Percentiles rank a stretch among this genome's conserved stretches.
Conservation (phyloP, 2,329 filamentous ascomycete genomes). For the Venturia aucupariae region DNA sequence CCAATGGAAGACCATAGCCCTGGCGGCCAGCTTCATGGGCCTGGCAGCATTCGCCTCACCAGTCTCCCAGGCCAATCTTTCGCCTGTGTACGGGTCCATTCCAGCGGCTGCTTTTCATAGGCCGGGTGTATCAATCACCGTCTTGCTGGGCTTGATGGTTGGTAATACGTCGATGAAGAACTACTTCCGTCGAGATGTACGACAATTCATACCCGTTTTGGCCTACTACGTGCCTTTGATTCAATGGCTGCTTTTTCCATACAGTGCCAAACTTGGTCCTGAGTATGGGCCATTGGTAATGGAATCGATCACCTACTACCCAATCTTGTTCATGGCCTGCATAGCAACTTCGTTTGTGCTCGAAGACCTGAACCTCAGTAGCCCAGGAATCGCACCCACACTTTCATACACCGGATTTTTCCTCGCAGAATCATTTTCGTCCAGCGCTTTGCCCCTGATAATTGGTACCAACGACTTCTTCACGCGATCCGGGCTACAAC, state of each 20-base stretch:
- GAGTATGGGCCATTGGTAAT: conserved; percentile 65
- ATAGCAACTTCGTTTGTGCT: conserved; percentile 42
- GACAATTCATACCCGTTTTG: conserved; percentile 56
- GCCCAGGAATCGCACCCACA: conserved; percentile 56
- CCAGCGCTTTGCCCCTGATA: conserved; percentile 34
- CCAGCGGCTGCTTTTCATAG: conserved; percentile 65
- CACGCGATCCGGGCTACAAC: conserved; percentile 63
- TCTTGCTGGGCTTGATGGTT: conserved; percentile 60
- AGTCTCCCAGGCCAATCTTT: conserved; percentile 65
- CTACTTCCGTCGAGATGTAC: conserved; percentile 40
- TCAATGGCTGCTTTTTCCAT: conserved; percentile 61
- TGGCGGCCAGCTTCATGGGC: conserved; percentile 36
- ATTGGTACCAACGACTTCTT: conserved; percentile 56
- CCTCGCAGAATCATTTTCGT: conserved; percentile 33
- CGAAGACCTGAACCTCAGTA: conserved; percentile 51
- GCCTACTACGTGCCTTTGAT: conserved; percentile 65
- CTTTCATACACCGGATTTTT: conserved; percentile 58
- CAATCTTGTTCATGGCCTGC: conserved; percentile 32
- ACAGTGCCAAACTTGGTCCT: conserved; percentile 58
- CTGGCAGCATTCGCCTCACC: conserved; percentile 57
- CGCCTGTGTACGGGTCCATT: conserved; percentile 82
- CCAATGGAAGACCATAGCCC: conserved; percentile 21
- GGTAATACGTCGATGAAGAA: conserved; percentile 49
- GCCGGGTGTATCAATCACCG: conserved; percentile 53
- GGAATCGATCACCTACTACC: conserved; percentile 61